Evolutionary conservation across 2,329 filamentous ascomycete genomes (phyloP).

Genomic region (Botrytis galanthina): DNA sequence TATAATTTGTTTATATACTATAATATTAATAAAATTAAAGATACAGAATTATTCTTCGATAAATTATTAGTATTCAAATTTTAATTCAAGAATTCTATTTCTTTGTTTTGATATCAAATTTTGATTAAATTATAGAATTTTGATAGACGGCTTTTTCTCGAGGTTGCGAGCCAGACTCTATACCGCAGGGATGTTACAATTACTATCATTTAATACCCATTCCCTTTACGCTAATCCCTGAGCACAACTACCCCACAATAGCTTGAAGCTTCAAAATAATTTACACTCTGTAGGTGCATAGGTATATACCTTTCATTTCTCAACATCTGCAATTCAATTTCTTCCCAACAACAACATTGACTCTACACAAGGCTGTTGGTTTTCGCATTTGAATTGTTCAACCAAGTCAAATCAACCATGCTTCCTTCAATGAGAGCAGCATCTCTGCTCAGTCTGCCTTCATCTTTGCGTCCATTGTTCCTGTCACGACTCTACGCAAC

Average conservation of each 20-base stretch:
- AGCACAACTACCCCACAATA: background rate
- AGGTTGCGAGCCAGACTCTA: too few species aligned
- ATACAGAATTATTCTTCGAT: too few species aligned
- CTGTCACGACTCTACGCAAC: slow-evolving; percentile 57
- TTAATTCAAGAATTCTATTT: too few species aligned
- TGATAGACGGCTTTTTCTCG: too few species aligned
- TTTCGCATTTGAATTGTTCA: background rate
- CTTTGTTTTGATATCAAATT: too few species aligned
- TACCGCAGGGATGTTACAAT: too few species aligned
- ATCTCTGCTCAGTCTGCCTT: slow-evolving; percentile 41
- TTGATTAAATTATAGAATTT: too few species aligned
- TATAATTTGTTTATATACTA: too few species aligned
- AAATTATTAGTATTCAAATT: too few species aligned
- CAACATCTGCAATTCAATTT: background rate
- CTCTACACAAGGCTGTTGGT: background rate
- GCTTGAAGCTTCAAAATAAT: slow-evolving; percentile 14
- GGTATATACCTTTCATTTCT: background rate
- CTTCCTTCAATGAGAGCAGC: slow-evolving; percentile 22
- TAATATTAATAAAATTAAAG: too few species aligned
- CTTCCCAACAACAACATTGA: background rate
- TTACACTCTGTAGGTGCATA: background rate
- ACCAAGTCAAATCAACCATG: background rate
- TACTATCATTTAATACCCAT: too few species aligned
- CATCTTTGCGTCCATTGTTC: slow-evolving; percentile 42
- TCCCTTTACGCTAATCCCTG: background rate